Percentiles rank a stretch among this genome's conserved stretches.
phyloP scores from a whole-genome alignment of 1,284 basidiomycete species.

The Sporisorium scitamineum region DNA sequence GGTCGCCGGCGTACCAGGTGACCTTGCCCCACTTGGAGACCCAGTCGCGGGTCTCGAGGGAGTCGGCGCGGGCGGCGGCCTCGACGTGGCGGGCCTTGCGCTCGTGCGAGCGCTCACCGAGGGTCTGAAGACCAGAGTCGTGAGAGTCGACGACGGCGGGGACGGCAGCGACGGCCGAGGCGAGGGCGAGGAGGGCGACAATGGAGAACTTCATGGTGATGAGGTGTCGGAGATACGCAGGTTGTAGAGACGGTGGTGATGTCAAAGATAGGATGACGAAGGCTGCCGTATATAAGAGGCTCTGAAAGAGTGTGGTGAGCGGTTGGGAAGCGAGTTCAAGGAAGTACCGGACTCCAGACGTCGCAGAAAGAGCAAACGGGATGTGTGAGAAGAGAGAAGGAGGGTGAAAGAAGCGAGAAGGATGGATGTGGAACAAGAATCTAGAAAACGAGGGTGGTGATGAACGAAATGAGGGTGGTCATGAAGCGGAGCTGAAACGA shows the following conservation, averaged over 20 bases:
- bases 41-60: constrained; percentile 48
- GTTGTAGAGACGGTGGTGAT: constrained; percentile 4
- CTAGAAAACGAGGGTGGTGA: constrained; percentile 8
- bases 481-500: constrained; percentile 7
- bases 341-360: constrained; percentile 25
- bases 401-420: neutral
- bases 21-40: constrained; percentile 49
- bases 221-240: neutral
- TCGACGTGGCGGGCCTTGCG: constrained; percentile 57
- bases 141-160: constrained; percentile 42
- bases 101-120: constrained; percentile 54
- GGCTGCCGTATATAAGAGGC: neutral
- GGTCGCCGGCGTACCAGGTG: constrained; percentile 62
- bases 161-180: constrained; percentile 36
- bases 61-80: constrained; percentile 15
- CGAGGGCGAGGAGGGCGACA: constrained; percentile 33
- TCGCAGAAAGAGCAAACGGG: neutral
- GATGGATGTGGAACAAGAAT: neutral
- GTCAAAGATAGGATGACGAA: neutral
- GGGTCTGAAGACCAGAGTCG: constrained; percentile 45
- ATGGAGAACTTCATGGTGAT: constrained; percentile 57
- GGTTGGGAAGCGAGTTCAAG: neutral
- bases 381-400: neutral
- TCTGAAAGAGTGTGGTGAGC: constrained; percentile 2
- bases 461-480: constrained; percentile 9